These are phyloP conservation scores for Tricholoma sp. DNA, from an alignment of 768 basidiomycete genomes.

Conservation along the genomic window DNA sequence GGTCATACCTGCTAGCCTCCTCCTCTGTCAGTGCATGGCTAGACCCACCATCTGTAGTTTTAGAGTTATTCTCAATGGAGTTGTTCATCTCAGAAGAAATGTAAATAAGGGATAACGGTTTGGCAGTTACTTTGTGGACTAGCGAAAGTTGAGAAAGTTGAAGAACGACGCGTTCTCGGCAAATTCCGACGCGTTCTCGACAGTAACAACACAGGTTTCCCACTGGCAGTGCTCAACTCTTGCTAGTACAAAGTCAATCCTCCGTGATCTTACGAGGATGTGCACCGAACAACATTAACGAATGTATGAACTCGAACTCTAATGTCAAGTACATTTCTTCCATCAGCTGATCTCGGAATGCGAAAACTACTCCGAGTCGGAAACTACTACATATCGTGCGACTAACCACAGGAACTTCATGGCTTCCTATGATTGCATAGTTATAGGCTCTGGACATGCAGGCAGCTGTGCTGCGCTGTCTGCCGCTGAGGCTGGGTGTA, in stretches of 20 bases:
- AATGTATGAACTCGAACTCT: no score
- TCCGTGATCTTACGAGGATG: no score
- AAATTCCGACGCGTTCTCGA: background rate
- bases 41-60: conserved; percentile 8
- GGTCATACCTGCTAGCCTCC: conserved; percentile 80
- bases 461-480: conserved; percentile 62
- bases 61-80: conserved; percentile 4
- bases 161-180: background rate
- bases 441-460: conserved; percentile 65
- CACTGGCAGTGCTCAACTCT: no score
- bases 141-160: background rate
- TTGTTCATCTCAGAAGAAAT: conserved; percentile 3
- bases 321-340: no score
- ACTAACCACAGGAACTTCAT: conserved; percentile 1
- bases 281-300: no score
- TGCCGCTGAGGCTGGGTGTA: conserved; percentile 55
- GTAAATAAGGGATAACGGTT: background rate
- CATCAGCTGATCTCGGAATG: no score
- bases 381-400: no score
- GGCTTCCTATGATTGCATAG: conserved; percentile 45
- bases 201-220: no score
- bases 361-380: no score
- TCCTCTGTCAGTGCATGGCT: conserved; percentile 62
- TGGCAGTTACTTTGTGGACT: background rate
- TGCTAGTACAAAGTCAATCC: no score